Percentiles rank a stretch among this genome's conserved stretches.
phyloP scores from a whole-genome alignment of 352 stramenopile species.

The Thalassiosira hispida region DNA sequence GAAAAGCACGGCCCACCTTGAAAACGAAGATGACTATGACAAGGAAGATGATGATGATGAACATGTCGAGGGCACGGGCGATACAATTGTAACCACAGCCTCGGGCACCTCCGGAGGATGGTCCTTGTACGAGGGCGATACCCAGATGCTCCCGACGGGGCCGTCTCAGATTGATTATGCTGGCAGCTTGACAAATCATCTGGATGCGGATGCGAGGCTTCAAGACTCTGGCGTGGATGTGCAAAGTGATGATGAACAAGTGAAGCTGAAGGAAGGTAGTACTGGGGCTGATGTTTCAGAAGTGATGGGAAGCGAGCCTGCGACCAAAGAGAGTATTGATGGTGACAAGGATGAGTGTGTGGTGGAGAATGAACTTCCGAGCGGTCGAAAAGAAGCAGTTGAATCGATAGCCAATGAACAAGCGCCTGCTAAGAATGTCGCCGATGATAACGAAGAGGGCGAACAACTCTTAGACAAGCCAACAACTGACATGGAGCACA shows the following conservation, averaged over 20 bases:
- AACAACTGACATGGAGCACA: neutral
- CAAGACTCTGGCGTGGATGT: slow-evolving; percentile 4
- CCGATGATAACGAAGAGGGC: neutral
- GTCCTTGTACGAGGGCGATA: slow-evolving; percentile 53
- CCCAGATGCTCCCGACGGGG: slow-evolving; percentile 37
- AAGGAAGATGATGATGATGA: slow-evolving; percentile 11
- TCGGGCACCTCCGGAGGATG: slow-evolving; percentile 23
- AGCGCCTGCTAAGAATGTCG: neutral
- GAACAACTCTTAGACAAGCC: neutral
- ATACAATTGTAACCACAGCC: slow-evolving; percentile 31
- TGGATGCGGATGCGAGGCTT: neutral
- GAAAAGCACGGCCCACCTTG: neutral
- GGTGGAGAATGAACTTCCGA: neutral
- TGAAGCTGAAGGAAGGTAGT: slow-evolving; percentile 5
- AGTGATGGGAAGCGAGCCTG: neutral
- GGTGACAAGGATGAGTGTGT: neutral
- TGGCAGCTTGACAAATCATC: neutral
- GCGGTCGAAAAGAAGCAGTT: neutral
- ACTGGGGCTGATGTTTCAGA: neutral
- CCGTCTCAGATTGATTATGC: slow-evolving; percentile 24
- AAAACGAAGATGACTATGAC: slow-evolving; percentile 1
- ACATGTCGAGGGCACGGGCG: slow-evolving; percentile 14
- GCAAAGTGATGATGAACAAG: slow-evolving; percentile 3
- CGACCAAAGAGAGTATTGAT: neutral
- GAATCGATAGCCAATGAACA: neutral